Conservation (phyloP, 352 stramenopile genomes). For the Ophiocytium majus region DNA sequence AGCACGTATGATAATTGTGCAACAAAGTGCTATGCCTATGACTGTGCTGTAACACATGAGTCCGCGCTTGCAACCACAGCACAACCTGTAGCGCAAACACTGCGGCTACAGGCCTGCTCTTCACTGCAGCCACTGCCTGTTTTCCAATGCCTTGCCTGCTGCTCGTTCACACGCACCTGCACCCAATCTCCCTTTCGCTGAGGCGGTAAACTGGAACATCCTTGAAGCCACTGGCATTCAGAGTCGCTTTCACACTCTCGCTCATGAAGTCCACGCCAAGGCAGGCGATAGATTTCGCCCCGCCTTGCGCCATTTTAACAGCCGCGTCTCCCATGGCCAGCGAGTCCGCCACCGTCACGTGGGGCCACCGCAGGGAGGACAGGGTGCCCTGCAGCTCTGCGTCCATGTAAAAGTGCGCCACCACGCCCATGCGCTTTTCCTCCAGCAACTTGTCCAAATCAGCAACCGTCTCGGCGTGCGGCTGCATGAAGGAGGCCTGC, state of each 20-base stretch:
- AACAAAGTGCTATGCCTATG: too few species aligned
- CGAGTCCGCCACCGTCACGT: slow-evolving; percentile 91
- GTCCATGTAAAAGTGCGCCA: slow-evolving; percentile 98
- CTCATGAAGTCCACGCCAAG: slow-evolving; percentile 97
- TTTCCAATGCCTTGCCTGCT: too few species aligned
- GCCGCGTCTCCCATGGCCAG: slow-evolving; percentile 95
- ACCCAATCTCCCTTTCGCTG: slow-evolving; percentile 81
- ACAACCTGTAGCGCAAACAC: too few species aligned
- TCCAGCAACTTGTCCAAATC: slow-evolving; percentile 77
- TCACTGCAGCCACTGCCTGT: too few species aligned
- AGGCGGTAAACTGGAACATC: slow-evolving; percentile 90
- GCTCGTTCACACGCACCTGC: too few species aligned
- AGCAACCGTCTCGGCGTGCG: slow-evolving; percentile 75
- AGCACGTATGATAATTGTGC: too few species aligned
- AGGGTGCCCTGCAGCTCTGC: slow-evolving; percentile 86
- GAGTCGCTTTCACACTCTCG: slow-evolving; percentile 87
- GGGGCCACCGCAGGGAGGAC: slow-evolving; percentile 73
- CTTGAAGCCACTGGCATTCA: slow-evolving; percentile 82
- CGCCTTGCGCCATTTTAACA: slow-evolving; percentile 83
- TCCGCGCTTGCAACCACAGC: too few species aligned
- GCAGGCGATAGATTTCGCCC: slow-evolving; percentile 77
- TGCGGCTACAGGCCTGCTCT: too few species aligned
- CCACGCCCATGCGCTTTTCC: slow-evolving; percentile 88
- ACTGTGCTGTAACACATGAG: too few species aligned
- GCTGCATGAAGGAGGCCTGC: slow-evolving; percentile 77